Evolutionary conservation across 2,329 filamentous ascomycete species (phyloP).

Genomic region (Fusarium penzigii): DNA sequence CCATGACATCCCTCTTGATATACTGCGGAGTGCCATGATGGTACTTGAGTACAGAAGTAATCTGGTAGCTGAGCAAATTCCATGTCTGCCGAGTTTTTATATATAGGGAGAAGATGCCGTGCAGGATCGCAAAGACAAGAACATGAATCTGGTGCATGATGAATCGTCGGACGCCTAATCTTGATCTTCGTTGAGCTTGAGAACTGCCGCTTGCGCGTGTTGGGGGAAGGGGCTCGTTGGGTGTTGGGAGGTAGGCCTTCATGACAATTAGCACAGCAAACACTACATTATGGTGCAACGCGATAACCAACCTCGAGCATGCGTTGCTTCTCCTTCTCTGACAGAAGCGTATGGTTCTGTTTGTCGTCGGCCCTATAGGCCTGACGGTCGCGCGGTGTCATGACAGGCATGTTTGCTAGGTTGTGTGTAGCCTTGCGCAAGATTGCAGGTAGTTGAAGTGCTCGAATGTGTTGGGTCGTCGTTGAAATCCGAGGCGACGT

Average conservation of each 20-base stretch:
- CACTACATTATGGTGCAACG: background rate
- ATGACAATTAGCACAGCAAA: conserved; percentile 1
- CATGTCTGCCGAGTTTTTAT: conserved; percentile 80
- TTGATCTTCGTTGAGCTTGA: conserved; percentile 36
- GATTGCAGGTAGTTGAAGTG: conserved; percentile 9
- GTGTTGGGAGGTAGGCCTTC: conserved; percentile 39
- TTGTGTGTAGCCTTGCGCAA: no score
- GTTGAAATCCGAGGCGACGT: no score
- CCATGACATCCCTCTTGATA: conserved; percentile 82
- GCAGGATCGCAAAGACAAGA: conserved; percentile 68
- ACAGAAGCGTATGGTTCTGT: conserved; percentile 35
- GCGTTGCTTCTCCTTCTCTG: conserved; percentile 38
- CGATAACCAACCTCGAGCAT: conserved; percentile 37
- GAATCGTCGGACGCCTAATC: conserved; percentile 62
- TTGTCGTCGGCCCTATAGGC: conserved; percentile 43
- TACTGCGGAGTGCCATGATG: conserved; percentile 94
- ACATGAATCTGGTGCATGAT: conserved; percentile 64
- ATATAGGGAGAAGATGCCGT: conserved; percentile 85
- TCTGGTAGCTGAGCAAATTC: conserved; percentile 73
- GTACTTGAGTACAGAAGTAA: conserved; percentile 84
- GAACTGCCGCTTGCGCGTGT: conserved; percentile 7
- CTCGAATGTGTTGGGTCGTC: background rate
- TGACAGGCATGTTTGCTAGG: conserved; percentile 31
- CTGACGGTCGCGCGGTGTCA: conserved; percentile 39
- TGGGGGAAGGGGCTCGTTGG: conserved; percentile 34